These are phyloP conservation scores for Agapanthus africanus DNA, from an alignment of 106 monocot species.

Conservation along the genomic window DNA sequence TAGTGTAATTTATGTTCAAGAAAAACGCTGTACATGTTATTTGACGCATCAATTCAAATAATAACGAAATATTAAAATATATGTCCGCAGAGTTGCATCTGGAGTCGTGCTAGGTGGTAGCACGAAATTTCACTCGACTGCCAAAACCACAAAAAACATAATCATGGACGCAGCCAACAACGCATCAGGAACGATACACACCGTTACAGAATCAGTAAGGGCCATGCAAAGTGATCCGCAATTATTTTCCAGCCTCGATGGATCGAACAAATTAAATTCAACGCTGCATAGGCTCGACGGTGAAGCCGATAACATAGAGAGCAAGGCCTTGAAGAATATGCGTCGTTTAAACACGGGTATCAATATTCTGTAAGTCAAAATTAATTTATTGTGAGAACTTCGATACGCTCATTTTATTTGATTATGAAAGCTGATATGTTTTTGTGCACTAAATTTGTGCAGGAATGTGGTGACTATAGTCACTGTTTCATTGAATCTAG, in stretches of 20 bases:
- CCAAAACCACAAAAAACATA: constrained; percentile 42
- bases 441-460: constrained; percentile 11
- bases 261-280: constrained; percentile 25
- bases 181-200: constrained; percentile 63
- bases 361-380: constrained; percentile 56
- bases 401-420: neutral
- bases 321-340: constrained; percentile 45
- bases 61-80: constrained; percentile 1
- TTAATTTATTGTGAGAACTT: neutral
- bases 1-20: neutral
- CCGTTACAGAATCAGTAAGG: constrained; percentile 45
- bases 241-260: constrained; percentile 13
- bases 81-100: constrained; percentile 50
- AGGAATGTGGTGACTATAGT: constrained; percentile 36
- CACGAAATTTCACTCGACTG: constrained; percentile 55
- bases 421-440: neutral
- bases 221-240: constrained; percentile 40
- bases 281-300: constrained; percentile 37
- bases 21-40: neutral
- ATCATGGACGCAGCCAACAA: constrained; percentile 41
- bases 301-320: constrained; percentile 50
- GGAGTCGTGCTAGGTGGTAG: constrained; percentile 53
- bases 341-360: constrained; percentile 49
- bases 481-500: constrained; percentile 32
- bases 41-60: too few species aligned